A percentile compares a stretch with the other conserved stretches of the same genome.
Evolutionary conservation across 1,139 yeast species (phyloP).

Genomic region (Blastobotrys persicus): DNA sequence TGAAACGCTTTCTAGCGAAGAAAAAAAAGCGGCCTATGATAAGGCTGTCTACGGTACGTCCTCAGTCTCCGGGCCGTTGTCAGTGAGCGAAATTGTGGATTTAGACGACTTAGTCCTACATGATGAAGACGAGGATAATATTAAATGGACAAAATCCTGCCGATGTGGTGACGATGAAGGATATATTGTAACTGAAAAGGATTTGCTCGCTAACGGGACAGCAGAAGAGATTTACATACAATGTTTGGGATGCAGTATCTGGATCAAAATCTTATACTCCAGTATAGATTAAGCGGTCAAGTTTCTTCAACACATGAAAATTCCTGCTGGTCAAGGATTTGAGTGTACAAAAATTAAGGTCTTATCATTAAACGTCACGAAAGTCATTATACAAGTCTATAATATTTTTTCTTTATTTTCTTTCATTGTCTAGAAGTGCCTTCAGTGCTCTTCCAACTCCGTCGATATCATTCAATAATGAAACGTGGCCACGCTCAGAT

Average conservation of each 20-base stretch:
- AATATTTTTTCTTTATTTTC: conserved; percentile 20
- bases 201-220: conserved; percentile 51
- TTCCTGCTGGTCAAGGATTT: too few relatives aligned
- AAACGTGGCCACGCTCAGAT: conserved; percentile 72
- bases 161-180: conserved; percentile 62
- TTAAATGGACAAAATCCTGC: conserved; percentile 54
- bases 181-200: conserved; percentile 57
- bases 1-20: conserved; percentile 45
- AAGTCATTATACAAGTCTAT: neutral
- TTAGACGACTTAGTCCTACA: conserved; percentile 49
- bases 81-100: conserved; percentile 54
- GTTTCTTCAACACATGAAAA: too few relatives aligned
- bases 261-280: conserved; percentile 72
- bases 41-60: conserved; percentile 33
- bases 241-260: conserved; percentile 76
- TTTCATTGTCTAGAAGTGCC: conserved; percentile 47
- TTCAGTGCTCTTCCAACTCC: conserved; percentile 68
- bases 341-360: too few relatives aligned
- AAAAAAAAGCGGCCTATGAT: conserved; percentile 49
- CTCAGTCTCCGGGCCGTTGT: conserved; percentile 36
- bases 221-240: conserved; percentile 71
- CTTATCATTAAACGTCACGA: neutral
- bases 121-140: conserved; percentile 34
- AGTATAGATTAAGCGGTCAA: conserved; percentile 33
- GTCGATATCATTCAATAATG: conserved; percentile 67